phyloP scores from a whole-genome alignment of 2,329 filamentous ascomycete species.

The Ustilaginoidea virens region DNA sequence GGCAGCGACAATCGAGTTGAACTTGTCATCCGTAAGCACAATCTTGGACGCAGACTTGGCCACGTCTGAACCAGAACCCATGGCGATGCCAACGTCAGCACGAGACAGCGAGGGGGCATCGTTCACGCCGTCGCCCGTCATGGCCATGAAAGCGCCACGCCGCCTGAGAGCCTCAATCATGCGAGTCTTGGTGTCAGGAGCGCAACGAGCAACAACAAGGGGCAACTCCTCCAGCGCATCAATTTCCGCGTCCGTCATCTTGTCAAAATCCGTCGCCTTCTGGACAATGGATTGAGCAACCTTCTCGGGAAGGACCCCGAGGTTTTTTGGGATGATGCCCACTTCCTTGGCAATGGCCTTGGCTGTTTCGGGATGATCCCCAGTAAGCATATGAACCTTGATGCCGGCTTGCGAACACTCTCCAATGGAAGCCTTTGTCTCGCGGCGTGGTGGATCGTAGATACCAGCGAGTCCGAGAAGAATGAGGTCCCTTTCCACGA shows the following conservation, averaged over 20 bases:
- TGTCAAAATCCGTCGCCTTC: slow-evolving; percentile 67
- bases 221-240: slow-evolving; percentile 62
- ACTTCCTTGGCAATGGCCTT: slow-evolving; percentile 66
- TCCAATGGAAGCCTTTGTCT: slow-evolving; percentile 58
- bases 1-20: slow-evolving; percentile 70
- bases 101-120: slow-evolving; percentile 69
- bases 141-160: slow-evolving; percentile 60
- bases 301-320: slow-evolving; percentile 40
- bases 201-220: slow-evolving; percentile 70
- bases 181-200: slow-evolving; percentile 72
- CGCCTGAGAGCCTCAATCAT: slow-evolving; percentile 84
- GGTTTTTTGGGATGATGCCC: slow-evolving; percentile 55
- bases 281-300: slow-evolving; percentile 57
- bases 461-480: slow-evolving; percentile 76
- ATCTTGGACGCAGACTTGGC: slow-evolving; percentile 72
- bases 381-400: slow-evolving; percentile 71
- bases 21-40: slow-evolving; percentile 77
- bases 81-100: slow-evolving; percentile 76
- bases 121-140: slow-evolving; percentile 84
- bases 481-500: slow-evolving; percentile 51
- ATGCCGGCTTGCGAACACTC: slow-evolving; percentile 62
- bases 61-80: slow-evolving; percentile 79
- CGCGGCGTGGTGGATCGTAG: slow-evolving; percentile 71
- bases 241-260: slow-evolving; percentile 58
- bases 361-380: slow-evolving; percentile 67